phyloP scores from a whole-genome alignment of 495 filamentous ascomycete genomes.

The Daldinia grandis region DNA sequence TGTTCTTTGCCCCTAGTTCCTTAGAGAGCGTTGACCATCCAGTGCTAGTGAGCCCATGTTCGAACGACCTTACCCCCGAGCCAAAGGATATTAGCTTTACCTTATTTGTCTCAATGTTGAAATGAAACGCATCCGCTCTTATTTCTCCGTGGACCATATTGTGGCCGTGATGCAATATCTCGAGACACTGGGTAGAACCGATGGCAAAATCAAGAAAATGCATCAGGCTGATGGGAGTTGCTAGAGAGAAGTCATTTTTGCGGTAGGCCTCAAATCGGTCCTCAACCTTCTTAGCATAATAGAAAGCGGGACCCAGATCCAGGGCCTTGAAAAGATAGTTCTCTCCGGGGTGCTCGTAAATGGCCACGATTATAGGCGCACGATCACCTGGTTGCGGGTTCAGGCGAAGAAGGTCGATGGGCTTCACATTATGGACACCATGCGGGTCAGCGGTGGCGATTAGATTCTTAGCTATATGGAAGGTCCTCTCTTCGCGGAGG shows the following conservation, averaged over 20 bases:
- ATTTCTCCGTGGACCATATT: constrained; percentile 88
- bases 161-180: constrained; percentile 85
- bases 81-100: constrained; percentile 87
- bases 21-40: constrained; percentile 83
- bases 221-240: constrained; percentile 70
- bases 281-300: constrained; percentile 60
- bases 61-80: constrained; percentile 83
- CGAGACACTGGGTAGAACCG: constrained; percentile 82
- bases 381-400: constrained; percentile 69
- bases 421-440: constrained; percentile 75
- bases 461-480: constrained; percentile 77
- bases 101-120: constrained; percentile 67
- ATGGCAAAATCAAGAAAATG: constrained; percentile 89
- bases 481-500: constrained; percentile 83
- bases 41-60: constrained; percentile 83
- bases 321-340: constrained; percentile 76
- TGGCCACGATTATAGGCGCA: constrained; percentile 71
- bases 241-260: constrained; percentile 52
- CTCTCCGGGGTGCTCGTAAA: constrained; percentile 79
- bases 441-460: constrained; percentile 75
- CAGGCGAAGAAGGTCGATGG: constrained; percentile 75
- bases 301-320: constrained; percentile 79
- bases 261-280: constrained; percentile 56
- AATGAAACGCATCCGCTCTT: constrained; percentile 87
- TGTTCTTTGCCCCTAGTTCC: constrained; percentile 82